Evolutionary conservation across 345 rosid genomes (phyloP).

Genomic region (Salix arbutifolia): DNA sequence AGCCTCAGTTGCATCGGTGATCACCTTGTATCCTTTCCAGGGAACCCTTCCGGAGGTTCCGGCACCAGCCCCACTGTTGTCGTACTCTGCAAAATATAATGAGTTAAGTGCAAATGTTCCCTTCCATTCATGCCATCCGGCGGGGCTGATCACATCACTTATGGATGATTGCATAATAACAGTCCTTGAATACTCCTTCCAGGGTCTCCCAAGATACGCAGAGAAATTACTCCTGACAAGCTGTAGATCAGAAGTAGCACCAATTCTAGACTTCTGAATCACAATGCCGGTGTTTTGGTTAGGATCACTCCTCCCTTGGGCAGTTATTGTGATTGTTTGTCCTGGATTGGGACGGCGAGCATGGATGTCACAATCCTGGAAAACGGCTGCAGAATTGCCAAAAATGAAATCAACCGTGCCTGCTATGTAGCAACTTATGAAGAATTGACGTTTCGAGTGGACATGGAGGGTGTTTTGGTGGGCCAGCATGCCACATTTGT

Average conservation of each 20-base stretch:
- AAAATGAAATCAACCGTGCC: conserved; percentile 90
- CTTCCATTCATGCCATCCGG: conserved; percentile 79
- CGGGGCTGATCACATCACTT: conserved; percentile 55
- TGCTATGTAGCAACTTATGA: conserved; percentile 47
- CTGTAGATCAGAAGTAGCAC: conserved; percentile 62
- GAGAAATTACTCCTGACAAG: conserved; percentile 51
- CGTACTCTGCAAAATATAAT: conserved; percentile 62
- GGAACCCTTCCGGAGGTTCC: conserved; percentile 59
- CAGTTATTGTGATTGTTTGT: conserved; percentile 93
- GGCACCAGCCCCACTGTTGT: conserved; percentile 70
- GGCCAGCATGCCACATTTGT: conserved; percentile 66
- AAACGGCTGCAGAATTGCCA: conserved; percentile 55
- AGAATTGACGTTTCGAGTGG: conserved; percentile 72
- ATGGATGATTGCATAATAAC: conserved; percentile 73
- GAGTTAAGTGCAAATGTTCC: conserved; percentile 64
- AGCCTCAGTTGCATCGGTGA: conserved; percentile 55
- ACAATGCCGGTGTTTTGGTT: conserved; percentile 94
- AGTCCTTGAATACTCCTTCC: conserved; percentile 87
- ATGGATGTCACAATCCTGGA: conserved; percentile 81
- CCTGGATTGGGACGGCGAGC: conserved; percentile 78
- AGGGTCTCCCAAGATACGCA: conserved; percentile 80
- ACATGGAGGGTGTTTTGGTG: conserved; percentile 76
- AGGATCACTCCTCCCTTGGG: conserved; percentile 79
- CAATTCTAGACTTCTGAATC: conserved; percentile 76
- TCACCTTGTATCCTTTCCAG: conserved; percentile 69